These are phyloP conservation scores for Penicillium arizonense DNA, from an alignment of 495 filamentous ascomycete species.

Conservation along the genomic window DNA sequence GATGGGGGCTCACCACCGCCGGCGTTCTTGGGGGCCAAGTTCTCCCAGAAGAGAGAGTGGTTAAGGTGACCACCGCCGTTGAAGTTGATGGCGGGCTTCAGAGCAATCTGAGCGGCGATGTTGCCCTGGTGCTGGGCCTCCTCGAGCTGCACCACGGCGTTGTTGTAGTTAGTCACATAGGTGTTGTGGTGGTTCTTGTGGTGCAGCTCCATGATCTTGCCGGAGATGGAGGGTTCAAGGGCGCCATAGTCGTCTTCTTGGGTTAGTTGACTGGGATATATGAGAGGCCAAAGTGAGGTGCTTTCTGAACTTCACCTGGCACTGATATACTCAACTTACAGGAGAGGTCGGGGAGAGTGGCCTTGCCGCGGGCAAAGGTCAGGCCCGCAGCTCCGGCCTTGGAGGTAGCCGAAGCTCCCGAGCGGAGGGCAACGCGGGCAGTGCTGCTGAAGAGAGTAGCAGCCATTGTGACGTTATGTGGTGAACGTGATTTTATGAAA, in stretches of 20 bases:
- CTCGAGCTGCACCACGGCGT: constrained; percentile 55
- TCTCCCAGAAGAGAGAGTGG: constrained; percentile 93
- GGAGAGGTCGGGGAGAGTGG: constrained; percentile 88
- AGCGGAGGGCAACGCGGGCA: constrained; percentile 55
- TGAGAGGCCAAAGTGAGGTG: not conserved
- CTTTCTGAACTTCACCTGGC: not conserved
- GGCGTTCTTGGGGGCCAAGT: constrained; percentile 69
- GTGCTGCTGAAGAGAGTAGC: constrained; percentile 50
- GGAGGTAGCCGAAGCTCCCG: constrained; percentile 47
- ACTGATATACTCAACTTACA: constrained; percentile 56
- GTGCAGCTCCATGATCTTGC: constrained; percentile 96
- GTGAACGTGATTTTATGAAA: not conserved
- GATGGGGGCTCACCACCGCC: constrained; percentile 76
- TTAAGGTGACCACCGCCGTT: constrained; percentile 93
- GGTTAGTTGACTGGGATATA: constrained; percentile 12
- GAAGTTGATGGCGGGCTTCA: constrained; percentile 92
- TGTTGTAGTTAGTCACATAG: constrained; percentile 69
- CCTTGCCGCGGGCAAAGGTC: constrained; percentile 80
- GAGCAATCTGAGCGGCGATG: constrained; percentile 67
- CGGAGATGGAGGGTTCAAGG: constrained; percentile 91
- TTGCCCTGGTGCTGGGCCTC: constrained; percentile 51
- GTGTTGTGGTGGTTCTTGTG: constrained; percentile 70
- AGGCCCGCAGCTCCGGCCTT: constrained; percentile 61
- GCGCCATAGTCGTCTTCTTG: constrained; percentile 77
- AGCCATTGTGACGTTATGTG: constrained; percentile 47